Percentiles rank a stretch among this genome's conserved stretches.
Conservation (phyloP, 1,284 basidiomycete genomes). For the Chiua sp. region DNA sequence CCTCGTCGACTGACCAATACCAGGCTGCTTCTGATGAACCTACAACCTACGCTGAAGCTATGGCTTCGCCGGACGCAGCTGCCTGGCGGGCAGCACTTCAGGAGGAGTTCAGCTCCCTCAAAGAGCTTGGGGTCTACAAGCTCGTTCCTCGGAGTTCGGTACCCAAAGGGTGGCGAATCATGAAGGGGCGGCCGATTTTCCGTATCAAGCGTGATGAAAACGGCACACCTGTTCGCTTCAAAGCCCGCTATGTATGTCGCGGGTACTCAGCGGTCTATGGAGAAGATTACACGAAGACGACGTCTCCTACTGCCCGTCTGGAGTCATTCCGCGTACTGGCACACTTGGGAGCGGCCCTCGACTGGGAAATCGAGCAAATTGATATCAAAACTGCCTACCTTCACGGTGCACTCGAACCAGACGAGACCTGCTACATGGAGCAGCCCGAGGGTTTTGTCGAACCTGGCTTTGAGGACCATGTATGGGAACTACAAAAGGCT, state of each 20-base stretch:
- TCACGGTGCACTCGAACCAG: background rate
- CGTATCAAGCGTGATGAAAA: background rate
- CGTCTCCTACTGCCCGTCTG: background rate
- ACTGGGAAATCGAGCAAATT: conserved; percentile 13
- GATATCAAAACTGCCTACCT: conserved; percentile 9
- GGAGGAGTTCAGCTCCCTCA: no score
- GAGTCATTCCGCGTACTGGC: conserved; percentile 2
- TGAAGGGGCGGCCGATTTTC: background rate
- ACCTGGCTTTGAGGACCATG: background rate
- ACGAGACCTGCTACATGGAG: background rate
- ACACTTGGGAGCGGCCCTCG: background rate
- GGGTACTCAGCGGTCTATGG: conserved; percentile 2
- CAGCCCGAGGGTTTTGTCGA: background rate
- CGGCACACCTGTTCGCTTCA: background rate
- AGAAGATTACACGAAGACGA: conserved; percentile 3
- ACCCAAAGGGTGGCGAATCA: background rate
- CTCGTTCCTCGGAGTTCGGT: no score
- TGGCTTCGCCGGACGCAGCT: no score
- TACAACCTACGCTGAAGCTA: no score
- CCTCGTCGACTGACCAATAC: no score
- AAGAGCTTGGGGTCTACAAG: no score
- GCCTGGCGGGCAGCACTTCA: no score
- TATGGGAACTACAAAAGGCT: background rate
- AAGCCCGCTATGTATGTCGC: background rate
- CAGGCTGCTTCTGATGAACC: no score